Evolutionary conservation across 1,139 yeast species (phyloP).

Genomic region (Candida glucosophila): DNA sequence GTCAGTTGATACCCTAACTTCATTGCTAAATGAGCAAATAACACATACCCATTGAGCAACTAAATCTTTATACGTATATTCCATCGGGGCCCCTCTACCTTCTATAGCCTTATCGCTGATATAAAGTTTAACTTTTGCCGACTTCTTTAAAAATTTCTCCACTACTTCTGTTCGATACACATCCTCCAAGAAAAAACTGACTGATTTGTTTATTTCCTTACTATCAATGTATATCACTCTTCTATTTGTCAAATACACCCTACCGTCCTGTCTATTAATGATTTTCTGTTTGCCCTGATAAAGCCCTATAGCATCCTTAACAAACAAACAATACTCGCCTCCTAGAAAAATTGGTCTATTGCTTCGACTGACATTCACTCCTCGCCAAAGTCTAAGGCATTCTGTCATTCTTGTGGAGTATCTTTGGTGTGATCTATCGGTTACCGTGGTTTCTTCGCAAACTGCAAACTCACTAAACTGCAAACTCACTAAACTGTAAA

Average conservation of each 20-base stretch:
- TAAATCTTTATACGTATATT: neutral
- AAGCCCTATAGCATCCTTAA: constrained; percentile 53
- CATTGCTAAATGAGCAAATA: constrained; percentile 69
- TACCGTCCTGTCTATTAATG: constrained; percentile 58
- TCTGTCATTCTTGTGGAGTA: constrained; percentile 4
- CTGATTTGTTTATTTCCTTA: constrained; percentile 29
- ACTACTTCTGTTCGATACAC: constrained; percentile 39
- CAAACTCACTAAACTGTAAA: constrained; percentile 1
- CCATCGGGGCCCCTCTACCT: constrained; percentile 1
- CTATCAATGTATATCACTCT: constrained; percentile 70
- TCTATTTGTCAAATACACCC: constrained; percentile 66
- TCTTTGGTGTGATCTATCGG: neutral
- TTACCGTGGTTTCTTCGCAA: constrained; percentile 1
- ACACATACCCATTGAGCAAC: constrained; percentile 68
- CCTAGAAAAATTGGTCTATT: constrained; percentile 37
- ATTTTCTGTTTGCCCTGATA: constrained; percentile 68
- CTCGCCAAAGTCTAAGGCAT: constrained; percentile 25
- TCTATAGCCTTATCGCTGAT: constrained; percentile 7
- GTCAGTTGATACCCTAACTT: constrained; percentile 25
- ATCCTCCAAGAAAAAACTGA: constrained; percentile 41
- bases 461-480: constrained; percentile 1
- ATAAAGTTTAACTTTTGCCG: constrained; percentile 58
- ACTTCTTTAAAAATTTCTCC: constrained; percentile 64
- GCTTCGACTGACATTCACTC: constrained; percentile 32
- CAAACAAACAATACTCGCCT: constrained; percentile 33